Evolutionary conservation across 306 rosid species (phyloP), one percentile per base, ranked within the genome.

Genomic region (Mucuna pruriens): DNA sequence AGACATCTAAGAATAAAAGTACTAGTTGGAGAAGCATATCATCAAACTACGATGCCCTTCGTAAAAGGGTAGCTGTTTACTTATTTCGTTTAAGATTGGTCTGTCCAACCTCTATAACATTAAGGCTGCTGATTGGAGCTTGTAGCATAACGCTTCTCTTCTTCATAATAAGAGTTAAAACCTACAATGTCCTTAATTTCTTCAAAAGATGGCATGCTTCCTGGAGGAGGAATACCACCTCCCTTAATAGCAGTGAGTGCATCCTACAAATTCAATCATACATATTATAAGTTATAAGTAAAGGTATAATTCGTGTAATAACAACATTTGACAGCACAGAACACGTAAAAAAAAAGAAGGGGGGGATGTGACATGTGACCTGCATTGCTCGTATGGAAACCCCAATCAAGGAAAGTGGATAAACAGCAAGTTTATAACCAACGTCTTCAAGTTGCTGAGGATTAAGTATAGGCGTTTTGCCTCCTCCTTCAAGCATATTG

Each of bases 401-500:
- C 31, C 97, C 98, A 58, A 95, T 39, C 90, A 95, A 73, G 73
- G 98, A 95, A 60, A 95, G 93, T 23, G 98, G 98, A 87, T 95
- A 95, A 73, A 78, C 84, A 67, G 84, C 98, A 70, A 95, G 83
- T 77, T 92, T 95, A 74, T 79, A 95, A 48, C 98, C 98, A 69
- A 90, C n/a, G 29, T 91, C 89, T 81, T 90, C 97, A 16, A 95
- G 95, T 74, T 91, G 91, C 52, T 80, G 84, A 57, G 94, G 90
- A 83, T 19, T 85, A 39, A 91, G 86, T 74, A 95, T 86, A 2
- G 97, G 98, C 34, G 98, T 91, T 88, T 91, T 94, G 15, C 97
- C 98, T 52, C 97, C 98, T 79, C 98, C 97, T 92, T 95, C 97
- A 75, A 95, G 97, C 98, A 95, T 92, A 82, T 90, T 95, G 19